Percentiles rank a stretch among this genome's conserved stretches.
Conservation (phyloP, 176 grass and related monocot genomes). For the Bothriochloa decipiens region DNA sequence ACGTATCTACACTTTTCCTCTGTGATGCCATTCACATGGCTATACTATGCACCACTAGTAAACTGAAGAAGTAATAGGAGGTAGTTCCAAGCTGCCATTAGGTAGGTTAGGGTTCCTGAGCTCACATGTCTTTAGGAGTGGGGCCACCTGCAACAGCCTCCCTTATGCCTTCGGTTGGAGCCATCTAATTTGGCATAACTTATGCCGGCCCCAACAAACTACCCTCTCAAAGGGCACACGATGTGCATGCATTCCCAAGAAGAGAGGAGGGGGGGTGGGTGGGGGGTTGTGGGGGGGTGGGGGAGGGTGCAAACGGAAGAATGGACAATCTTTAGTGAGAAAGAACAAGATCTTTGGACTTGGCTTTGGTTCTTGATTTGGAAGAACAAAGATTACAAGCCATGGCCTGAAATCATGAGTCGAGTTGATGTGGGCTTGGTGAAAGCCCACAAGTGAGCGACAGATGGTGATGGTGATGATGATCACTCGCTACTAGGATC, state of each 20-base stretch:
- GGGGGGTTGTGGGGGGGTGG: too few species aligned
- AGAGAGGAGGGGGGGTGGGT: not conserved
- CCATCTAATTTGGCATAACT: constrained; percentile 23
- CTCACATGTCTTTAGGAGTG: constrained; percentile 33
- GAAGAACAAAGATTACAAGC: constrained; percentile 26
- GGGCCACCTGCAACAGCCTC: not conserved
- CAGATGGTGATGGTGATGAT: not conserved
- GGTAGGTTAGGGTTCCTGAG: constrained; percentile 19
- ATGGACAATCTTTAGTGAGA: constrained; percentile 40
- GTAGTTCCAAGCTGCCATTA: constrained; percentile 31
- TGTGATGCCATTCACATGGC: not conserved
- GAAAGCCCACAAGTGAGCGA: not conserved
- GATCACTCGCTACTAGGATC: too few species aligned
- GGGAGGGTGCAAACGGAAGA: too few species aligned
- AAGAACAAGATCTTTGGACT: constrained; percentile 31
- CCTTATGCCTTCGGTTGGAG: constrained; percentile 37
- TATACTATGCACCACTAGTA: not conserved
- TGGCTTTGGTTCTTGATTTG: constrained; percentile 26
- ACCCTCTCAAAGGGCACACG: not conserved
- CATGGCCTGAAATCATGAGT: constrained; percentile 33
- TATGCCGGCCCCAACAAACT: constrained; percentile 15
- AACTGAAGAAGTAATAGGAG: not conserved
- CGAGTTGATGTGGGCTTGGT: not conserved
- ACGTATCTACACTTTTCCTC: constrained; percentile 22
- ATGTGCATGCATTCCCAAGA: constrained; percentile 4